Evolutionary conservation across 2,329 filamentous ascomycete species (phyloP).

Genomic region (Chrysoporthe austroafricana): DNA sequence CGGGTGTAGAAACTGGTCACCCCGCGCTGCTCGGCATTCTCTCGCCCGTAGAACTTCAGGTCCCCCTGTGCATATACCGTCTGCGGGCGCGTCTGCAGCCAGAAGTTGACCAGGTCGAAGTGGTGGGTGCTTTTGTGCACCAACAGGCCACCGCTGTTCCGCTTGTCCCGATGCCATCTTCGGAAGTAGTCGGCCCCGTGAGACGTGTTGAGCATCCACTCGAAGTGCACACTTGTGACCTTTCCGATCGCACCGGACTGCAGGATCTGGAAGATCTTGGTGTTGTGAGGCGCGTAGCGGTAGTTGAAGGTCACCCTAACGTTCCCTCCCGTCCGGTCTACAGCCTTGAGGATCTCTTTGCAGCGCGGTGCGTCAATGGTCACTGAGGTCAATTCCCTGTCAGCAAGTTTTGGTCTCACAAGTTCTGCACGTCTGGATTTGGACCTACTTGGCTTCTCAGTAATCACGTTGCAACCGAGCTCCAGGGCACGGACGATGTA

Average conservation of each 20-base stretch:
- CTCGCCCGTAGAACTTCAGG: constrained; percentile 62
- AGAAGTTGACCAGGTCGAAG: constrained; percentile 67
- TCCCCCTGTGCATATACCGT: constrained; percentile 63
- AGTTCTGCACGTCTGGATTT: too few relatives aligned
- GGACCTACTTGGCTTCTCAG: constrained; percentile 58
- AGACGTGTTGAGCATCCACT: constrained; percentile 66
- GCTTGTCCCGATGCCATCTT: constrained; percentile 65
- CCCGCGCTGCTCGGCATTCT: constrained; percentile 62
- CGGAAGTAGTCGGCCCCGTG: constrained; percentile 67
- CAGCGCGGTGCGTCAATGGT: constrained; percentile 62
- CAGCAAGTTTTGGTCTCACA: neutral
- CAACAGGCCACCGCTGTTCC: constrained; percentile 61
- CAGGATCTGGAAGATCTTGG: constrained; percentile 59
- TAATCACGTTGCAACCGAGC: constrained; percentile 63
- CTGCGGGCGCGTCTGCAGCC: constrained; percentile 58
- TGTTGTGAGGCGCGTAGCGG: constrained; percentile 68
- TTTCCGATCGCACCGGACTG: constrained; percentile 58
- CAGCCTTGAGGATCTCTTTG: constrained; percentile 57
- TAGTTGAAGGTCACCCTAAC: constrained; percentile 68
- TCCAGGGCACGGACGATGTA: constrained; percentile 65
- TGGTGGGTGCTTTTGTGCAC: constrained; percentile 68
- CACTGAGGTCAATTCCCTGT: constrained; percentile 38
- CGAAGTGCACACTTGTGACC: constrained; percentile 63
- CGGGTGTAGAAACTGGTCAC: constrained; percentile 55
- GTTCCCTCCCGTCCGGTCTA: constrained; percentile 50